Base-by-base conservation (phyloP, 202 grass and related monocot species). In the Musa balbisiana region DNA sequence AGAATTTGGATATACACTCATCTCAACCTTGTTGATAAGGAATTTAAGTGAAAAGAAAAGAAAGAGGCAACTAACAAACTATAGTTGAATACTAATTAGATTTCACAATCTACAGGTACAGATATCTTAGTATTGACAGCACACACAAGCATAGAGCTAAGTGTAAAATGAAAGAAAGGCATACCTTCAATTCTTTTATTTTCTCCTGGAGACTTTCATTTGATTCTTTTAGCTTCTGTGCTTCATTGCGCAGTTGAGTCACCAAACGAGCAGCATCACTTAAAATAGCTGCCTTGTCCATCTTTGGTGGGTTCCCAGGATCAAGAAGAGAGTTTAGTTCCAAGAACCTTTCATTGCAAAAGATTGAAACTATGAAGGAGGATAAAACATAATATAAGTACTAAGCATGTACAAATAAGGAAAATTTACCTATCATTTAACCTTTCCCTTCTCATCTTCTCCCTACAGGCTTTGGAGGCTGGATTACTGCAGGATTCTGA, bases 181-280 rank as follows among this genome's bases (percentile, higher is more conserved):
- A 76, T 17, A 99, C 96, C 91, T 99, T 99, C 27, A 99, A 78
- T 75, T 99, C 96, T 89, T 95, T 99, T 51, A 99, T 99, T 84
- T 95, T 99, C 71, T 95, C 91, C 85, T 92, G 91, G 5, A 99
- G 82, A 84, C 73, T 85, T 67, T 92, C 87, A 79, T 95, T 95
- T 64, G 96, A 99, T 25, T 95, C 96, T 78, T 95, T 99, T 76
- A 99, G 55, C 72, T 90, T 95, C 76, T 90, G 76, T 84, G 91
- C 64, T 80, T 99, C 96, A 69, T 60, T 68, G 72, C 85, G 89
- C 73, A 95, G 83, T 51, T 99, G 91, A 72, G 87, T 75, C 64
- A 99, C 87, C 29, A 84, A 85, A 54, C 82, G 85, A 64, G 89
- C 86, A 82, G 96, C 91, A 81, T 99, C 91, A 72, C 81, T 95